A percentile compares a stretch with the other conserved stretches of the same genome.
phyloP scores from a whole-genome alignment of 208 protist species.

The Crithidia thermophila region DNA sequence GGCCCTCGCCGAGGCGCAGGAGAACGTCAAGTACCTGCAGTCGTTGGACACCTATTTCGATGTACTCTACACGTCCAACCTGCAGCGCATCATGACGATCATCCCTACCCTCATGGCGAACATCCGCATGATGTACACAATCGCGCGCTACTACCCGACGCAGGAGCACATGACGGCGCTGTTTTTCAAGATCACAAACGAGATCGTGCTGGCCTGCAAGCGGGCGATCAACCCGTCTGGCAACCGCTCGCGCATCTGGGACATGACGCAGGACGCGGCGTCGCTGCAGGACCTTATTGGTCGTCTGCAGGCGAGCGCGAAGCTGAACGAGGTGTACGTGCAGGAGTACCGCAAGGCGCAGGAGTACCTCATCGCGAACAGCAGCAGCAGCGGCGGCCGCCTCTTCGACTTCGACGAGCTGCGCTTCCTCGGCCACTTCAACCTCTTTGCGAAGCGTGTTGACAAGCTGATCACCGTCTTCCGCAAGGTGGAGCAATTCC shows the following conservation, averaged over 20 bases:
- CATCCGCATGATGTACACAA: conserved; percentile 97
- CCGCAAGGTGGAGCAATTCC: conserved; percentile 96
- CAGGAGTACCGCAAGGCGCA: conserved; percentile 92
- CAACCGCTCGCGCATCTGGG: conserved; percentile 90
- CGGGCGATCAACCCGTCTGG: conserved; percentile 90
- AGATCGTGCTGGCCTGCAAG: conserved; percentile 96
- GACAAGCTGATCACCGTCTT: conserved; percentile 98
- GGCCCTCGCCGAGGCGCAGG: conserved; percentile 96
- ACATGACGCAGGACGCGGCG: conserved; percentile 80
- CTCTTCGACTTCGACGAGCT: conserved; percentile 96
- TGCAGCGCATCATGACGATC: conserved; percentile 93
- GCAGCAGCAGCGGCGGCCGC: conserved; percentile 46
- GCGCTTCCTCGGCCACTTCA: conserved; percentile 97
- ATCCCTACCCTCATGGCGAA: conserved; percentile 96
- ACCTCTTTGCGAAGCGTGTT: conserved; percentile 97
- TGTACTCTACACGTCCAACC: conserved; percentile 94
- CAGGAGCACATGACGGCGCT: conserved; percentile 96
- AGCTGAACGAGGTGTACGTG: conserved; percentile 95
- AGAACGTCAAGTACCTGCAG: conserved; percentile 98
- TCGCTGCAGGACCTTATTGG: conserved; percentile 80
- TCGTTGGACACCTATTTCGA: conserved; percentile 97
- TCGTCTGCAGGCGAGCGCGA: conserved; percentile 86
- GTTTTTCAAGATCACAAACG: conserved; percentile 98
- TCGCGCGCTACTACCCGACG: conserved; percentile 96
- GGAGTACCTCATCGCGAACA: conserved; percentile 80